Base-by-base conservation (phyloP, 2,329 filamentous ascomycete genomes). In the Bisporella sp. region DNA sequence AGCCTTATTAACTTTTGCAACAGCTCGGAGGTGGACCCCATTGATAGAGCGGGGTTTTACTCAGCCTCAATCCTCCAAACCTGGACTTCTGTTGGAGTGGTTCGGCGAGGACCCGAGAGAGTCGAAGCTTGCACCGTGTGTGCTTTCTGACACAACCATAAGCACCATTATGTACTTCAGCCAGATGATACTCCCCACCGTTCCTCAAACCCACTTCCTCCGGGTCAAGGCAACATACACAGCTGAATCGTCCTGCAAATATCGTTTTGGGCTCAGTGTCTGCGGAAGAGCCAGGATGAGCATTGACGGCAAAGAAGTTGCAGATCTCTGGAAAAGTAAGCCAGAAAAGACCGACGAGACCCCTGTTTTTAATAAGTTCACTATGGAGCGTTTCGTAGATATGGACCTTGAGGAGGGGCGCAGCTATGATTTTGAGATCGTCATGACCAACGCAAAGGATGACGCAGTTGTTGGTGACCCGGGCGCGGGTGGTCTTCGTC, bases 221-320 rank as follows among this genome's bases (percentile, higher is more conserved):
- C 35, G 35, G 3, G 35, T 13, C 13, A 9, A 13, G 13, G 9
- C 35, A 13, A 39, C 35, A 9, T 39, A 11, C 35, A 39, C 9
- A 9, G 13, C 9, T 39, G 9, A 39, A 3, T 11, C 9, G 3
- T 11, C 35, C 35, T 9, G 44, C 31, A 48, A 5, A 30, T 29
- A n/a, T 40, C 32, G 45, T 21, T 46, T 46, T 46, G 45, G 45
- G 5, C 30, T 46, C 12, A 28, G 45, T 31, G 45, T 46, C 7
- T n/a, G 12, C 13, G 45, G 45, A 2, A 32, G 31, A 37, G 45
- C 28, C 32, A 46, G 35, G 3, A 13, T 35, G 21, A 33, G 5
- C 7, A n/a, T 46, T 37, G 29, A 46, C 29, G 45, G 31, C 8
- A 46, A 46, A 8, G 32, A 46, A 13, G 35, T 13, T 13, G 13